Percentiles rank a stretch among this genome's conserved stretches.
phyloP scores from a whole-genome alignment of 768 basidiomycete genomes.

The Clitopilus passeckerianus region DNA sequence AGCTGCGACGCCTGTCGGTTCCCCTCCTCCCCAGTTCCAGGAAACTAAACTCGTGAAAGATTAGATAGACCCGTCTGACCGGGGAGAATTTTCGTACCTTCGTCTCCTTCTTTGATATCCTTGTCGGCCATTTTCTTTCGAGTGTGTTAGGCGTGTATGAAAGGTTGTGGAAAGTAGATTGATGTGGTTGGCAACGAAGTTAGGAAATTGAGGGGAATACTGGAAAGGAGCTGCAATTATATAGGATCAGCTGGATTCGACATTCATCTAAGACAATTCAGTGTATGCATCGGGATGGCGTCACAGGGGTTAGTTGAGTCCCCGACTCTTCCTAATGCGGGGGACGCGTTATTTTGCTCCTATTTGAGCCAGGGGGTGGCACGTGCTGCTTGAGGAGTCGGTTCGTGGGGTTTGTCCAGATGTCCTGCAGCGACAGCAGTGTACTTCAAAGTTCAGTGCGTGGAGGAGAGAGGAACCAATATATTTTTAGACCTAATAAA shows the following conservation, averaged over 20 bases:
- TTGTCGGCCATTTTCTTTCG: constrained; percentile 15
- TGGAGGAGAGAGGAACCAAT: not conserved
- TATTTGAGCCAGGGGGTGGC: not conserved
- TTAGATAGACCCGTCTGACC: no score
- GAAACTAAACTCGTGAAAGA: constrained; percentile 10
- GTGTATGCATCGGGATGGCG: not conserved
- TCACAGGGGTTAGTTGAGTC: not conserved
- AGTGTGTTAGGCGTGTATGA: not conserved
- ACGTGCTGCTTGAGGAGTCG: not conserved
- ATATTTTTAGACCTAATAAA: not conserved
- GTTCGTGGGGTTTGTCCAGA: no score
- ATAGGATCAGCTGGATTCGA: not conserved
- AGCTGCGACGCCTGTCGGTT: constrained; percentile 18
- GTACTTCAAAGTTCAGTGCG: not conserved
- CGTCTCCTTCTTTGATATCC: constrained; percentile 20
- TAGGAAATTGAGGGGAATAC: not conserved
- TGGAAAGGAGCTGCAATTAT: not conserved
- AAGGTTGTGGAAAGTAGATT: not conserved
- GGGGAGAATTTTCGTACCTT: constrained; percentile 16
- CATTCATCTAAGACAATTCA: not conserved
- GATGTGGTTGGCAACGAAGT: not conserved
- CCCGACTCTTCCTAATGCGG: not conserved
- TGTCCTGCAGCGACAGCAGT: no score
- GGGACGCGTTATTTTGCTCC: not conserved
- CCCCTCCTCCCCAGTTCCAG: constrained; percentile 20